A percentile compares a stretch with the other conserved stretches of the same genome.
phyloP scores from a whole-genome alignment of 495 filamentous ascomycete genomes.

The Chaetomium cochliodes region DNA sequence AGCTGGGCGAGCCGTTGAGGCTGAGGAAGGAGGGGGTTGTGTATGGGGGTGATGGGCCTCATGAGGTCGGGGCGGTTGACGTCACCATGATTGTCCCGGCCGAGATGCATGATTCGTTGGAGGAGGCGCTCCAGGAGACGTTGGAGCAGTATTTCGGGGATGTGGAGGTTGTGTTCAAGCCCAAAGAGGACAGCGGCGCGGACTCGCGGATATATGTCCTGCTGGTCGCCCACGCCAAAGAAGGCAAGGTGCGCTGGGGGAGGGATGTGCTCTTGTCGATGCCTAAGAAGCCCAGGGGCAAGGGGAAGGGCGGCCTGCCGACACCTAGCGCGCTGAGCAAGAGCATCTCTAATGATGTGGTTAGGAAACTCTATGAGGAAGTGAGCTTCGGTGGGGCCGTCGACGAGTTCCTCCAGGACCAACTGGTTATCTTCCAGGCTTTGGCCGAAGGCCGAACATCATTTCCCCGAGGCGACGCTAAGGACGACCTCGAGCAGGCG shows the following conservation, averaged over 20 bases:
- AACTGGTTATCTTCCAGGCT: conserved; percentile 78
- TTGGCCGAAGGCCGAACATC: conserved; percentile 57
- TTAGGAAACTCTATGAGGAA: conserved; percentile 59
- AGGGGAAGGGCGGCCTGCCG: conserved; percentile 20
- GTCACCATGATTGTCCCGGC: conserved; percentile 57
- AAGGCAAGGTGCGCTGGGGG: conserved; percentile 58
- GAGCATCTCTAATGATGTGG: conserved; percentile 50
- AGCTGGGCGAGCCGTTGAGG: conserved; percentile 44
- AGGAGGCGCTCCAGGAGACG: conserved; percentile 38
- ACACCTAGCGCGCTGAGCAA: conserved; percentile 31
- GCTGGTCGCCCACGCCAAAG: conserved; percentile 63
- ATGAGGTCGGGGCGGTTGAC: conserved; percentile 55
- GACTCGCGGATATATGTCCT: conserved; percentile 67
- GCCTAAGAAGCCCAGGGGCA: conserved; percentile 39
- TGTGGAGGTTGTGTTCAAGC: conserved; percentile 50
- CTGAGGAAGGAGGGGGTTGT: conserved; percentile 32
- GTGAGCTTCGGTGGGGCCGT: conserved; percentile 55
- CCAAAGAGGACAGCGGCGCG: conserved; percentile 59
- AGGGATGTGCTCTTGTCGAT: conserved; percentile 61
- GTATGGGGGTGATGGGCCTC: conserved; percentile 8
- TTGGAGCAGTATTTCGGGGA: conserved; percentile 42
- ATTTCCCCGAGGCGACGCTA: conserved; percentile 32
- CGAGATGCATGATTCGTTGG: conserved; percentile 43
- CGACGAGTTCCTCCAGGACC: conserved; percentile 75
- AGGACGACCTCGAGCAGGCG: conserved; percentile 26